phyloP scores from a whole-genome alignment of 2,329 filamentous ascomycete genomes.

The Trichoderma guizhouense region DNA sequence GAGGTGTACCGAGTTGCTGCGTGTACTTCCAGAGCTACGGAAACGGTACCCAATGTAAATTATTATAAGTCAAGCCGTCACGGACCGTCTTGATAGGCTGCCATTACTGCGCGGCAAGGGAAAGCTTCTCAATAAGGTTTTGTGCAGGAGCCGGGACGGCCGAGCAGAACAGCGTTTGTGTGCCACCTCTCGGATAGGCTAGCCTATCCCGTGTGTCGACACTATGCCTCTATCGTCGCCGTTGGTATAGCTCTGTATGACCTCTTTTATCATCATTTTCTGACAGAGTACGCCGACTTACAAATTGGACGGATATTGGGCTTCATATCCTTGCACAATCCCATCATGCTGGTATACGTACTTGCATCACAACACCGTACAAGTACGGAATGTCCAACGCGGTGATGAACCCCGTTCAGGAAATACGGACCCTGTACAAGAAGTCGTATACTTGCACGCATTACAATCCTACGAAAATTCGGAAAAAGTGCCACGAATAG shows the following conservation, averaged over 20 bases:
- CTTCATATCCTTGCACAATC: not conserved
- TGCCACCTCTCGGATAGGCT: not conserved
- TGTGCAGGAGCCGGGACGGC: constrained; percentile 2
- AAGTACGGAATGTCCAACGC: not conserved
- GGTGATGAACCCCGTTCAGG: not conserved
- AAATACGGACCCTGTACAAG: not conserved
- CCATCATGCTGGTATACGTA: not conserved
- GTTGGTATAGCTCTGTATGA: not conserved
- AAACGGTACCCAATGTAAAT: too few species aligned
- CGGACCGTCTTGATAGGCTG: not conserved
- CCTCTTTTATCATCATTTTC: not conserved
- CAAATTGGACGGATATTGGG: not conserved
- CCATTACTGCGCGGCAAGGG: not conserved
- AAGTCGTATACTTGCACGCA: not conserved
- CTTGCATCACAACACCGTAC: not conserved
- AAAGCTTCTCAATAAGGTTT: constrained; percentile 2
- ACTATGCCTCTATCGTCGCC: not conserved
- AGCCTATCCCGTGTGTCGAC: not conserved
- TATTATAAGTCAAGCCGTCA: not conserved
- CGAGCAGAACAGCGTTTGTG: not conserved
- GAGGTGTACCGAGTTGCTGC: not conserved
- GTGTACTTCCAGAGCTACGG: not conserved
- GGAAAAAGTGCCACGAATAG: not conserved
- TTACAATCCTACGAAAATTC: not conserved
- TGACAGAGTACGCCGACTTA: not conserved